Base-by-base conservation (phyloP, 768 basidiomycete genomes). In the Boletus tylopilopsis region DNA sequence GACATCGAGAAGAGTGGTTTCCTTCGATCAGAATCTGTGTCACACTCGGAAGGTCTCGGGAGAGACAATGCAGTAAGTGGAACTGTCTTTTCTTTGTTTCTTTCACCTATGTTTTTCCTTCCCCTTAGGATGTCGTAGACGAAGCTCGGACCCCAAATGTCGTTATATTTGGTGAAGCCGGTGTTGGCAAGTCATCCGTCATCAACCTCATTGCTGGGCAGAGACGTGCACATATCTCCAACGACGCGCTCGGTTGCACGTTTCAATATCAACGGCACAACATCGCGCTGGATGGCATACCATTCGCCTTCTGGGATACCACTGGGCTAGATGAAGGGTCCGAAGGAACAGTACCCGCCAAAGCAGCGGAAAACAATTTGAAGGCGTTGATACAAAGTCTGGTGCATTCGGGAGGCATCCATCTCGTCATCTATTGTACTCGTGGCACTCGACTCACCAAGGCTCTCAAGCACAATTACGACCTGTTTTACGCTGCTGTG, bases 401-500 rank as follows among this genome's bases (percentile, higher is more conserved):
- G 39, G 48, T 48, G n/a, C 15, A 33, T 6, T 22, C 49, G 4
- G 50, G 25, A 7, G 50, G 50, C 12, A 50, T 51, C 19, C 48
- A 51, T 21, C 50, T 53, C 18, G 8, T 53, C 25, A 34, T 53
- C 19, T 53, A 53, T 33, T 53, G 51, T 24, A 38, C 44, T 15
- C 50, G 42, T 13, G 49, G 21, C 1, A 12, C 13, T 10, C 27
- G 51, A 29, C 35, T 43, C 30, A 51, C 51, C 11, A 51, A 30
- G 16, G 50, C 42, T 9, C 51, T 64, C 18, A 47, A 58, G 23
- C 58, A 60, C 25, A 73, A 70, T 52, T 74, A 70, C 59, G 48
- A 56, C 24, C 37, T 71, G 3, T 68, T 72, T 35, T 58, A 64
- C 27, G 55, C 64, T 15, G 54, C 64, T 4, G 60, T 74, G 23